phyloP scores from a whole-genome alignment of 805 yeast genomes.

The Cyberlindnera suaveolens region DNA sequence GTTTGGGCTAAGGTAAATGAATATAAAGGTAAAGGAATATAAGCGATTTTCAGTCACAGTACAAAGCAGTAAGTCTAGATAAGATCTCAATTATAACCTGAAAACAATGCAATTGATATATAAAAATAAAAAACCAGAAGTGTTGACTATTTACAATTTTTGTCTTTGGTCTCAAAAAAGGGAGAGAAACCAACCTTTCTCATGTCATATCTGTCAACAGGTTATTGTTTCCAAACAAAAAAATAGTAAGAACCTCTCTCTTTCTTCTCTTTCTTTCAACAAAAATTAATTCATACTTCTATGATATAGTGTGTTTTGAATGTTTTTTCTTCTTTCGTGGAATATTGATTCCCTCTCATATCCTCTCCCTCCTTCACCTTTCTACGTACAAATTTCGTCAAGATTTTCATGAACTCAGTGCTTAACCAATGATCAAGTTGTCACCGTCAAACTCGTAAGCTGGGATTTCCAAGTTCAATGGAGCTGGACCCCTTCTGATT shows the following conservation, averaged over 20 bases:
- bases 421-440: conserved; percentile 81
- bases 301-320: conserved; percentile 3
- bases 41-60: background rate
- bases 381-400: background rate
- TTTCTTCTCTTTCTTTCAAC: background rate
- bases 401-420: background rate
- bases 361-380: background rate
- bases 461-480: conserved; percentile 96
- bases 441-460: conserved; percentile 82
- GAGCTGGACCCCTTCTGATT: conserved; percentile 99
- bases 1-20: conserved; percentile 50
- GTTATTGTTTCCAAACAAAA: background rate
- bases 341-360: background rate
- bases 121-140: conserved; percentile 12
- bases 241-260: background rate
- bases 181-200: no score
- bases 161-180: conserved; percentile 8
- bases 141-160: conserved; percentile 16
- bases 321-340: conserved; percentile 1
- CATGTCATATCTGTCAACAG: no score
- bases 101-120: conserved; percentile 14
- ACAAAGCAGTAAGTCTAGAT: background rate
- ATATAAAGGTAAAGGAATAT: background rate
- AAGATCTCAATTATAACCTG: background rate
- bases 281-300: conserved; percentile 1